A percentile compares a stretch with the other conserved stretches of the same genome.
Conservation (phyloP, 83 land plant genomes). For the Larix sibirica region DNA sequence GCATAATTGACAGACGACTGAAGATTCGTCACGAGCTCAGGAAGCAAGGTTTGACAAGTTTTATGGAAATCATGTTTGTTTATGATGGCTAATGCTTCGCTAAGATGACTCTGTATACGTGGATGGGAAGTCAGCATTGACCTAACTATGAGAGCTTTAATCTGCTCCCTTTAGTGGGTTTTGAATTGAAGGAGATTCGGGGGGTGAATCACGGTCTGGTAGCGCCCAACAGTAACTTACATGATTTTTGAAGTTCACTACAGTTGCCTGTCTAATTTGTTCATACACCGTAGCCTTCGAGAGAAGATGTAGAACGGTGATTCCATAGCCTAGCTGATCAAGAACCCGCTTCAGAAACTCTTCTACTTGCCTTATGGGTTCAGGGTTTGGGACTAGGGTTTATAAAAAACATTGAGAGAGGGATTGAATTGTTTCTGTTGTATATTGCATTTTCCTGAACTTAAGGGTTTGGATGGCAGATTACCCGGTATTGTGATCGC, state of each 20-base stretch:
- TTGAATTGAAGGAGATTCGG: too few relatives aligned
- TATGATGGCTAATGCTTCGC: constrained; percentile 80
- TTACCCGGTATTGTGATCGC: too few relatives aligned
- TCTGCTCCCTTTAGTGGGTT: constrained; percentile 67
- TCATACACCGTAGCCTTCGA: constrained; percentile 68
- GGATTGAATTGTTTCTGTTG: constrained; percentile 26
- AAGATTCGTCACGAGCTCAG: constrained; percentile 80
- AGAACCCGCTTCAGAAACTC: constrained; percentile 56
- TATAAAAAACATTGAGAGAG: constrained; percentile 81
- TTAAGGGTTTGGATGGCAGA: too few relatives aligned
- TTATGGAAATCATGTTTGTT: constrained; percentile 87
- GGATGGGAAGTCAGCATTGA: constrained; percentile 69
- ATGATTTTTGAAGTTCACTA: constrained; percentile 96
- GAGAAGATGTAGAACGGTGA: constrained; percentile 80
- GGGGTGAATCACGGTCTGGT: constrained; percentile 9
- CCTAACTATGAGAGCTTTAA: constrained; percentile 5
- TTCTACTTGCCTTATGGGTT: constrained; percentile 50
- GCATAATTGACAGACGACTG: constrained; percentile 50
- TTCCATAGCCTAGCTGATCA: constrained; percentile 72
- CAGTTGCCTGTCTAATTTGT: constrained; percentile 82
- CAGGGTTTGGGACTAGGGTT: neutral
- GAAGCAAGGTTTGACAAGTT: constrained; percentile 76
- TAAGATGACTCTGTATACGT: constrained; percentile 69
- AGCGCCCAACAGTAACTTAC: constrained; percentile 70
- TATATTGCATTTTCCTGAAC: too few relatives aligned